Evolutionary conservation across 2,329 filamentous ascomycete species (phyloP), one percentile per base, ranked within the genome.

Genomic region (Neofusicoccum sp.): DNA sequence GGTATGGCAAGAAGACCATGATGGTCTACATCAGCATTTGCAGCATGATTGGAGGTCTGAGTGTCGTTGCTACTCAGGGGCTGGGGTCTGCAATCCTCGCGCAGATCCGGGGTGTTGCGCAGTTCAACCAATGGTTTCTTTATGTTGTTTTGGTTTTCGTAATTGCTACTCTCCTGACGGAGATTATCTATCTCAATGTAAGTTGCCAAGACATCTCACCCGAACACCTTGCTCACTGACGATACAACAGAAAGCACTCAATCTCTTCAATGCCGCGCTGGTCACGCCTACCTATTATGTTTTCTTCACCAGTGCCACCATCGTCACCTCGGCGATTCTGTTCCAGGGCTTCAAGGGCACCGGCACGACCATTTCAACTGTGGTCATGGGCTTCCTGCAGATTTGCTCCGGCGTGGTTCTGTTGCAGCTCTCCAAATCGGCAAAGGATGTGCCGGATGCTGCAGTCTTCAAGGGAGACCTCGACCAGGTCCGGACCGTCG

Each of bases 251-350:
- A 99, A 99, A 97, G 95, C 95, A 5, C 84, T 98, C 63, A 98
- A 99, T 73, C 79, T 99, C 56, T 98, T 94, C 83, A 98, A 99
- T 72, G 95, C 95, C 41, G 94, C 95, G 6, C 85, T 99, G 67
- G 95, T 99, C 64, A 99, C 95, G 0, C 95, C 95, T 0, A 99
- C 95, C 2, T 99, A 99, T 79, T 99, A 99, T 76, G 95, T 99
- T 68, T 94, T 96, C 81, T 99, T 99, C 76, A 99, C 95, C 43
- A 96, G 89, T 69, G 90, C 93, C 4, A 98, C 95, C 22, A 97
- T 99, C 68, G 86, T 98, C 69, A 96, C 93, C 5, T 97, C 94
- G 0, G 91, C 93, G 3, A 88, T 99, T 50, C 82, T 99, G 2
- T 98, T 98, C 78, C 89, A 88, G 66, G 95, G 95, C 6, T 97